Evolutionary conservation across 108 stramenopile species (phyloP).

Genomic region (Craspedostauros australis): DNA sequence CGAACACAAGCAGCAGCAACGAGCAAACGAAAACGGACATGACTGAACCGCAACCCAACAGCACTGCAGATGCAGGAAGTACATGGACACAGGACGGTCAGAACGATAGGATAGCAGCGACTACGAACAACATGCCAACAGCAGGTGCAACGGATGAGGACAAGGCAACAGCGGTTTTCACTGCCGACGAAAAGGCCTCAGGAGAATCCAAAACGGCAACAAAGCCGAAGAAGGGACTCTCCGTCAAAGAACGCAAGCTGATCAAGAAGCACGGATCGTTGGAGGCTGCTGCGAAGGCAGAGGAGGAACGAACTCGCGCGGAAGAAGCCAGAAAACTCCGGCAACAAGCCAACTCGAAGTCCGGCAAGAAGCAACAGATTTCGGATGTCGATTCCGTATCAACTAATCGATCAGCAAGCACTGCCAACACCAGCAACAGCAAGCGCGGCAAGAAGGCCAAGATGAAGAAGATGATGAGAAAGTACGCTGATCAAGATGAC

Average conservation of each 20-base stretch:
- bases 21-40: too few relatives aligned
- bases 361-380: neutral
- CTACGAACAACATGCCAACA: neutral
- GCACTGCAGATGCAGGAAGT: too few relatives aligned
- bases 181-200: neutral
- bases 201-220: neutral
- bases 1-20: neutral
- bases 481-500: constrained; percentile 96
- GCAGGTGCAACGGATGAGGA: neutral
- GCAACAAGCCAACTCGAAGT: neutral
- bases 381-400: neutral
- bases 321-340: constrained; percentile 8
- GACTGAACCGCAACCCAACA: too few relatives aligned
- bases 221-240: constrained; percentile 64
- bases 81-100: neutral
- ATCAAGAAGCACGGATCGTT: constrained; percentile 70
- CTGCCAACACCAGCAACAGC: constrained; percentile 19
- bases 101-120: neutral
- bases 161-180: neutral
- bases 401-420: constrained; percentile 11
- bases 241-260: constrained; percentile 55
- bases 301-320: constrained; percentile 19
- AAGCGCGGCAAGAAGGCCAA: constrained; percentile 68
- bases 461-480: constrained; percentile 58
- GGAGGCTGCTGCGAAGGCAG: constrained; percentile 46